Evolutionary conservation across 1,284 basidiomycete species (phyloP).

Genomic region (Leccinum fallax): DNA sequence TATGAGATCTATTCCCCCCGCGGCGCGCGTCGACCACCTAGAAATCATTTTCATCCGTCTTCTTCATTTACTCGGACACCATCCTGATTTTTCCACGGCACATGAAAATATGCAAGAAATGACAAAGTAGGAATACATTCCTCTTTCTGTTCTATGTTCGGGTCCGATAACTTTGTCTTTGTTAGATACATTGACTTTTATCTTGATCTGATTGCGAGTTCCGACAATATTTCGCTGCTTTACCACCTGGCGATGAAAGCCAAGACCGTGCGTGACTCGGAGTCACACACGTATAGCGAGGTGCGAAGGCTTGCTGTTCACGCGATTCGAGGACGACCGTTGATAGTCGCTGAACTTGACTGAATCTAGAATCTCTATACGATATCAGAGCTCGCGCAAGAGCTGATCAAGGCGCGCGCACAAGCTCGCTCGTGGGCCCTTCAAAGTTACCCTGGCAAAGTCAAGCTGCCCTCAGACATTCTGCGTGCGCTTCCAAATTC

Average conservation of each 20-base stretch:
- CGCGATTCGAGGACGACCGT: neutral
- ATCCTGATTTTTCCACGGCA: conserved; percentile 81
- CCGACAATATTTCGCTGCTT: conserved; percentile 82
- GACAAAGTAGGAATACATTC: conserved; percentile 55
- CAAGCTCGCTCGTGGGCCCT: conserved; percentile 75
- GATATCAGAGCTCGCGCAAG: conserved; percentile 88
- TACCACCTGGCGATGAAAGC: conserved; percentile 82
- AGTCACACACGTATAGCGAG: conserved; percentile 66
- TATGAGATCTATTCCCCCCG: conserved; percentile 52
- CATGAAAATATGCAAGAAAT: conserved; percentile 71
- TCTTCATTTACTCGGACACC: conserved; percentile 88
- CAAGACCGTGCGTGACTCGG: conserved; percentile 85
- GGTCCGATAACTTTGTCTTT: neutral
- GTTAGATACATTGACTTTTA: conserved; percentile 89
- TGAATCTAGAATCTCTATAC: conserved; percentile 90
- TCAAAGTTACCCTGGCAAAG: conserved; percentile 77
- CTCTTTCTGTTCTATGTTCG: neutral
- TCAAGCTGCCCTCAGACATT: conserved; percentile 84
- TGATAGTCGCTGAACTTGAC: neutral
- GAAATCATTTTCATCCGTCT: conserved; percentile 87
- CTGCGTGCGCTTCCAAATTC: conserved; percentile 65
- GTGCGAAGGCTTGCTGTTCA: conserved; percentile 41
- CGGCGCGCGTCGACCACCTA: conserved; percentile 64
- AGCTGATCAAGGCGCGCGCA: conserved; percentile 77
- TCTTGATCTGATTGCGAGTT: conserved; percentile 71